These are phyloP conservation scores for Thamnidium elegans DNA, from an alignment of 192 early-diverging fungal species.

Conservation along the genomic window DNA sequence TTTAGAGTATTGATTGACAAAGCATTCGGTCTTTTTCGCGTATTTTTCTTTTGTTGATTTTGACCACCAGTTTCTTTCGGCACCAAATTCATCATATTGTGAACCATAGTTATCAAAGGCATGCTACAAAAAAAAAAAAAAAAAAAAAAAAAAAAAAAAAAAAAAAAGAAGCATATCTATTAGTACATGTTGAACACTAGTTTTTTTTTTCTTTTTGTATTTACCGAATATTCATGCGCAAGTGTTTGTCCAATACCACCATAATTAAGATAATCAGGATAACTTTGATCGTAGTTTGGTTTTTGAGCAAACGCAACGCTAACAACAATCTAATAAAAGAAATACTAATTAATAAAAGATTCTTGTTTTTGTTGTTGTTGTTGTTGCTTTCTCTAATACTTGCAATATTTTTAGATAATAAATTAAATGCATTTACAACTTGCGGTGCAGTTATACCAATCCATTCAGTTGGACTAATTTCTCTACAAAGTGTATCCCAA, in stretches of 20 bases:
- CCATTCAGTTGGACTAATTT: constrained; percentile 11
- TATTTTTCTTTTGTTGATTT: constrained; percentile 1
- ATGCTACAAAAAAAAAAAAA: constrained; percentile 3
- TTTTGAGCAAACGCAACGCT: constrained; percentile 15
- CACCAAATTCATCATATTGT: constrained; percentile 14
- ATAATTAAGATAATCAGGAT: constrained; percentile 64
- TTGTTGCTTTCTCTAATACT: not conserved
- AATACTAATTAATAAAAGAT: not conserved
- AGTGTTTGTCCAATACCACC: constrained; percentile 66
- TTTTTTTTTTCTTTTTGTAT: not conserved
- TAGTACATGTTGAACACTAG: not conserved
- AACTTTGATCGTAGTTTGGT: constrained; percentile 47
- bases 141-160: not conserved
- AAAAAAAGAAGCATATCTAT: not conserved
- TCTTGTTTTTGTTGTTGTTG: not conserved
- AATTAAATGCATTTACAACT: constrained; percentile 16
- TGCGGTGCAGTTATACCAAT: constrained; percentile 1
- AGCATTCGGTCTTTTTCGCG: constrained; percentile 48
- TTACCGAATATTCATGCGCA: constrained; percentile 66
- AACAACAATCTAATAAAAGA: constrained; percentile 10
- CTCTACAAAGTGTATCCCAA: constrained; percentile 30
- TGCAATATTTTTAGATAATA: constrained; percentile 17
- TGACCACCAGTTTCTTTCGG: constrained; percentile 20
- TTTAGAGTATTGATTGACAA: constrained; percentile 60
- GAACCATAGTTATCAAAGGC: constrained; percentile 12